Percentiles rank a stretch among this genome's conserved stretches.
These are phyloP conservation scores for Ascochyta lentis DNA, from an alignment of 2,329 filamentous ascomycete species.

Conservation along the genomic window DNA sequence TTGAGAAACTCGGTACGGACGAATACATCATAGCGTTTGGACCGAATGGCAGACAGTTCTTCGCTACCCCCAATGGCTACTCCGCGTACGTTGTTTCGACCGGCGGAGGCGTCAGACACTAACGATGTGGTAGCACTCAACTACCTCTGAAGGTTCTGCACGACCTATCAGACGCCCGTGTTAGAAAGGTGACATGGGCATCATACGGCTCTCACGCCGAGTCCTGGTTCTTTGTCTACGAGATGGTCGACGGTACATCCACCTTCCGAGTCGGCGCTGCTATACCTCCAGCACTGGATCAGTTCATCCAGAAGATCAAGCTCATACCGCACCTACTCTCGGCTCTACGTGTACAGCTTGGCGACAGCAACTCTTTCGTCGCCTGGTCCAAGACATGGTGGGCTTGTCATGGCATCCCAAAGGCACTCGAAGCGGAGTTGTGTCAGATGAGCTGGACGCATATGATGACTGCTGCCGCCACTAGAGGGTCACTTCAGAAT, in stretches of 20 bases:
- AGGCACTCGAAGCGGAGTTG: constrained; percentile 10
- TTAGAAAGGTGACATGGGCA: constrained; percentile 33
- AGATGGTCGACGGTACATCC: constrained; percentile 20
- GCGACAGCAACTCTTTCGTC: constrained; percentile 31
- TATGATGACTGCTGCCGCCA: background rate
- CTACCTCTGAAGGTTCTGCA: constrained; percentile 24
- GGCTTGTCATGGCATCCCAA: constrained; percentile 26
- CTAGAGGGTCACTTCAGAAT: constrained; percentile 22
- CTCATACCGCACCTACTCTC: background rate
- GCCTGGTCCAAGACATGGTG: constrained; percentile 30
- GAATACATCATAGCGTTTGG: constrained; percentile 39
- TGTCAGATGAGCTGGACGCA: constrained; percentile 12
- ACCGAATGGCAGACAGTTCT: constrained; percentile 29
- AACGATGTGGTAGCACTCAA: constrained; percentile 22
- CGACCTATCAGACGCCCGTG: constrained; percentile 4
- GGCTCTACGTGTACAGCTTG: constrained; percentile 34
- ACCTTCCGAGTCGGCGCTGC: constrained; percentile 17
- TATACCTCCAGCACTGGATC: constrained; percentile 14
- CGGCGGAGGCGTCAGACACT: background rate
- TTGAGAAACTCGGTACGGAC: constrained; percentile 26
- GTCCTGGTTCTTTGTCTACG: constrained; percentile 39
- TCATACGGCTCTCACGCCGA: constrained; percentile 32
- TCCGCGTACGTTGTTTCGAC: constrained; percentile 24
- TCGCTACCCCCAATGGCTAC: constrained; percentile 38
- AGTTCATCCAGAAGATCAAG: constrained; percentile 14